phyloP scores from a whole-genome alignment of 345 rosid genomes.

The Iberis pinnata region DNA sequence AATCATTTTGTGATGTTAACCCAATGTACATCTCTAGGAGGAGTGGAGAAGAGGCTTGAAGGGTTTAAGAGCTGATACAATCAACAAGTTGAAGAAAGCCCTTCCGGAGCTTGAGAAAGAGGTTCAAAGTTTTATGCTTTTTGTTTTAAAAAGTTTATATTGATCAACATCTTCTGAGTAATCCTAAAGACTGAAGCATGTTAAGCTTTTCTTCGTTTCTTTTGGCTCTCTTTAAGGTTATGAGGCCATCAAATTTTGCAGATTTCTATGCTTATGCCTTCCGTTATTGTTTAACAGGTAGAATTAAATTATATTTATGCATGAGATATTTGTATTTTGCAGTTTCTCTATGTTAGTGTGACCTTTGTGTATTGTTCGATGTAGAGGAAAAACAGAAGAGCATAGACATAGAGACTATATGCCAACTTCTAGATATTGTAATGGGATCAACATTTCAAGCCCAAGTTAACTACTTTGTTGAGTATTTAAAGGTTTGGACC shows the following conservation, averaged over 20 bases:
- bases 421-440: slow-evolving; percentile 73
- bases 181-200: slow-evolving; percentile 3
- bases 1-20: neutral
- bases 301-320: neutral
- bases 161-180: slow-evolving; percentile 1
- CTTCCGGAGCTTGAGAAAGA: slow-evolving; percentile 78
- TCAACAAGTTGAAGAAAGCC: slow-evolving; percentile 64
- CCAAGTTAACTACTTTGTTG: slow-evolving; percentile 66
- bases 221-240: slow-evolving; percentile 46
- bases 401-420: slow-evolving; percentile 82
- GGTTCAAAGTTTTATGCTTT: slow-evolving; percentile 37
- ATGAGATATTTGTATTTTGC: neutral
- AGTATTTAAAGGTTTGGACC: slow-evolving; percentile 30
- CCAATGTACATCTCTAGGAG: slow-evolving; percentile 41
- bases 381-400: slow-evolving; percentile 90
- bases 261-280: slow-evolving; percentile 84
- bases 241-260: slow-evolving; percentile 57
- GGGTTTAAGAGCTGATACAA: slow-evolving; percentile 56
- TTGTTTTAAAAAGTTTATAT: neutral
- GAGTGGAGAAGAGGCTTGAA: slow-evolving; percentile 87
- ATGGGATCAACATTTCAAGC: slow-evolving; percentile 65
- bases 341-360: neutral
- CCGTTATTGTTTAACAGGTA: slow-evolving; percentile 90
- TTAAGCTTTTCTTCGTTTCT: neutral
- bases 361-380: slow-evolving; percentile 15